Evolutionary conservation across 768 basidiomycete genomes (phyloP).

Genomic region (Pleurotus giganteus): DNA sequence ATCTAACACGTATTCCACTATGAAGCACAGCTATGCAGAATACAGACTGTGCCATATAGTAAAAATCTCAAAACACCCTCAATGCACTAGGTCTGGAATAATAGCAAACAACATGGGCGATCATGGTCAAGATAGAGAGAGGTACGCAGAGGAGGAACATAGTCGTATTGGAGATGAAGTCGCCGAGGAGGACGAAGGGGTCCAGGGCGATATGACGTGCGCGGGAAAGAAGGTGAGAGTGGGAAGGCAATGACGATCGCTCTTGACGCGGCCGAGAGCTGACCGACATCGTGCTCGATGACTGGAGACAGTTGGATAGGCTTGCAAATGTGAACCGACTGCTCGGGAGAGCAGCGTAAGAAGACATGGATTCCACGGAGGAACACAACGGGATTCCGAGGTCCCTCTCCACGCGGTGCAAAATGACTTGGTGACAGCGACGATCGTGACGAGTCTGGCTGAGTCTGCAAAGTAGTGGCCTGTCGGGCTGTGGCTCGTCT

Average conservation of each 20-base stretch:
- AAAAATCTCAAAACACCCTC: constrained; percentile 2
- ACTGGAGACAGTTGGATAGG: neutral
- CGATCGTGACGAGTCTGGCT: constrained; percentile 6
- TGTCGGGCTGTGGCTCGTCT: neutral
- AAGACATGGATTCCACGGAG: neutral
- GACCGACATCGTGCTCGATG: neutral
- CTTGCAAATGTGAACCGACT: neutral
- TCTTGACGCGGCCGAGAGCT: neutral
- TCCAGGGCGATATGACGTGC: neutral
- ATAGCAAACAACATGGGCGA: constrained; percentile 8
- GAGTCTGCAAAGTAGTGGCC: neutral
- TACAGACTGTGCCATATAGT: neutral
- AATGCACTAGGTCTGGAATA: constrained; percentile 7
- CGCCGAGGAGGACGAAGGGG: neutral
- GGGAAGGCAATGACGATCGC: neutral
- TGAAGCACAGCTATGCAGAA: neutral
- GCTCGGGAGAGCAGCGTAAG: neutral
- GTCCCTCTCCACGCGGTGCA: constrained; percentile 28
- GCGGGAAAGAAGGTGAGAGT: neutral
- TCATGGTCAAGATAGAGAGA: constrained; percentile 2
- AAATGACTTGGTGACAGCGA: constrained; percentile 18
- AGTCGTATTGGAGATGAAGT: neutral
- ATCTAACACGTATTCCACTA: no score
- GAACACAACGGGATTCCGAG: constrained; percentile 25
- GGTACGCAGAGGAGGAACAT: neutral